These are phyloP conservation scores for Zymoseptoria brevis DNA, from an alignment of 2,329 filamentous ascomycete genomes.

Conservation along the genomic window DNA sequence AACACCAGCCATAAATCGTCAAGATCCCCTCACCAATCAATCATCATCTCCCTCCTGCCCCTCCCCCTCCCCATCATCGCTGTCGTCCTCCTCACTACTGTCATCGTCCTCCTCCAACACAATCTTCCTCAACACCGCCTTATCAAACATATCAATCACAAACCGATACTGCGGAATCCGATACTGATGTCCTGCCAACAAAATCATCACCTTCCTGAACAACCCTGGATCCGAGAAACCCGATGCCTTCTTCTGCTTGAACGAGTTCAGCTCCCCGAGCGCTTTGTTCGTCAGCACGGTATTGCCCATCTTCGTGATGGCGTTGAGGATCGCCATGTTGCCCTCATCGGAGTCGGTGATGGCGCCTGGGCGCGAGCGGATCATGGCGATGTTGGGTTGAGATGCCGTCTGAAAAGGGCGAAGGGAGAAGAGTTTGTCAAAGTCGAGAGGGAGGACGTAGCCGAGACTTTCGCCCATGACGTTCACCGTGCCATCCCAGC, in stretches of 20 bases:
- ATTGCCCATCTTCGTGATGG: slow-evolving; percentile 83
- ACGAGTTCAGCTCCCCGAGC: slow-evolving; percentile 63
- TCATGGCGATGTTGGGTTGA: slow-evolving; percentile 6
- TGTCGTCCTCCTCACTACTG: slow-evolving; percentile 31
- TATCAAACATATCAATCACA: slow-evolving; percentile 90
- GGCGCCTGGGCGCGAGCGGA: slow-evolving; percentile 11
- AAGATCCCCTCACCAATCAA: background rate
- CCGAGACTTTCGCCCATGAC: slow-evolving; percentile 75
- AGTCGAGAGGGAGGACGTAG: slow-evolving; percentile 73
- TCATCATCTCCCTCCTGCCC: background rate
- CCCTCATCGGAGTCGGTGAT: slow-evolving; percentile 43
- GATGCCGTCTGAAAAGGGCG: slow-evolving; percentile 8
- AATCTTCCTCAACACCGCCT: slow-evolving; percentile 73
- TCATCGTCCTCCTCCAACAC: slow-evolving; percentile 65
- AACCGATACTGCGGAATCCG: slow-evolving; percentile 78
- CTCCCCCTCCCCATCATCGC: slow-evolving; percentile 1
- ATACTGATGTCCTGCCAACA: slow-evolving; percentile 86
- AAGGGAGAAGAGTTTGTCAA: slow-evolving; percentile 71
- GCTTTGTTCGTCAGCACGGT: slow-evolving; percentile 87
- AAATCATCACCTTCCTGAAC: slow-evolving; percentile 75
- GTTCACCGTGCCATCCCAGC: slow-evolving; percentile 89
- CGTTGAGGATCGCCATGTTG: slow-evolving; percentile 70
- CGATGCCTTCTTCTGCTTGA: slow-evolving; percentile 54
- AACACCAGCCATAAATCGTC: background rate
- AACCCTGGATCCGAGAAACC: slow-evolving; percentile 69